phyloP scores from a whole-genome alignment of 2,329 filamentous ascomycete species.

The Aspergillus neoniger region DNA sequence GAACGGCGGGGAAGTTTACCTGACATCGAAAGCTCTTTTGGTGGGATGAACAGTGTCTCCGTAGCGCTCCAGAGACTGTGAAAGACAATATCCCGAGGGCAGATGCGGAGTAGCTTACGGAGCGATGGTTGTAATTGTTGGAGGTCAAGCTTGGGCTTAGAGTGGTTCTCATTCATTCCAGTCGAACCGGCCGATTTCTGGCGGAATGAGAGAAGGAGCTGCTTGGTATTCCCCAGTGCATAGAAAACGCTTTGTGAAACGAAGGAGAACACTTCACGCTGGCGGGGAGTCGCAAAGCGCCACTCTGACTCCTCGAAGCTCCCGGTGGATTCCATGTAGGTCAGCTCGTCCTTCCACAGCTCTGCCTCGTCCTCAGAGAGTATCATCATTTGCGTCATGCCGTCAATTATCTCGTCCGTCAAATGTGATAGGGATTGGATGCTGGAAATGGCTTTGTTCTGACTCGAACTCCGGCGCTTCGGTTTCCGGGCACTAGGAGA shows the following conservation, averaged over 20 bases:
- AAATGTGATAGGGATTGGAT: slow-evolving; percentile 41
- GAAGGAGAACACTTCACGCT: slow-evolving; percentile 44
- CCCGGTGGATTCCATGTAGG: slow-evolving; percentile 38
- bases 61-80: slow-evolving; percentile 46
- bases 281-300: slow-evolving; percentile 39
- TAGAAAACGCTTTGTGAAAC: slow-evolving; percentile 49
- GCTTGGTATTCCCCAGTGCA: slow-evolving; percentile 42
- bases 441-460: slow-evolving; percentile 16
- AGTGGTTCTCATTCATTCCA: slow-evolving; percentile 3
- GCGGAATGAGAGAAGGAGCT: slow-evolving; percentile 46
- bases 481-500: slow-evolving; percentile 24
- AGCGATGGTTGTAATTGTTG: slow-evolving; percentile 36
- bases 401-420: slow-evolving; percentile 40
- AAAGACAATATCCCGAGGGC: slow-evolving; percentile 44
- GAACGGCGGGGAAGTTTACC: slow-evolving; percentile 34
- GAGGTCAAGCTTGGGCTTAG: slow-evolving; percentile 30
- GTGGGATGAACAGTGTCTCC: slow-evolving; percentile 44
- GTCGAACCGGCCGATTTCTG: slow-evolving; percentile 16
- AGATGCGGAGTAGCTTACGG: slow-evolving; percentile 38
- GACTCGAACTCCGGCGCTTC: slow-evolving; percentile 16
- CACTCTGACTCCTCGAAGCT: slow-evolving; percentile 41
- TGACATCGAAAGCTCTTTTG: slow-evolving; percentile 36
- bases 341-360: slow-evolving; percentile 41
- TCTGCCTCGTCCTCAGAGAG: slow-evolving; percentile 40
- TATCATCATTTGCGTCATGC: slow-evolving; percentile 39